These are phyloP conservation scores for Lachancea thermotolerans DNA, from an alignment of 805 yeast species.

Conservation along the genomic window DNA sequence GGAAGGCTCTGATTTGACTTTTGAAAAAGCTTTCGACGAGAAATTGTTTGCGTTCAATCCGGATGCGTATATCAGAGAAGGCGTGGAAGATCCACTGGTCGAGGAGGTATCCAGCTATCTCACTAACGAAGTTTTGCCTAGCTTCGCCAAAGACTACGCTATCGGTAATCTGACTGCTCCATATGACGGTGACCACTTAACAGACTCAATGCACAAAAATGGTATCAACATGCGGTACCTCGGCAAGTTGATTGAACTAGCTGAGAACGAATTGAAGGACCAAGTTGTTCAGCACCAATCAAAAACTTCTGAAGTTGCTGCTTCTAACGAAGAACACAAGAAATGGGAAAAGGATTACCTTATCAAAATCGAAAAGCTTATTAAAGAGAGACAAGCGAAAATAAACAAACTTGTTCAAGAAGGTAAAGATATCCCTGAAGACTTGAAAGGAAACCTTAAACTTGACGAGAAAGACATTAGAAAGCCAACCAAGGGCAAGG, in stretches of 20 bases:
- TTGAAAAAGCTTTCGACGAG: slow-evolving; percentile 35
- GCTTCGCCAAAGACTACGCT: slow-evolving; percentile 41
- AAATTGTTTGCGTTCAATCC: slow-evolving; percentile 62
- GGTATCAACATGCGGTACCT: slow-evolving; percentile 90
- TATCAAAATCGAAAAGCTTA: slow-evolving; percentile 26
- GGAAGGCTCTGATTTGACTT: slow-evolving; percentile 28
- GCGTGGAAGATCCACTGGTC: slow-evolving; percentile 41
- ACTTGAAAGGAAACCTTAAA: slow-evolving; percentile 29
- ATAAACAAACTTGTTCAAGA: slow-evolving; percentile 28
- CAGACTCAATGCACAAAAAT: slow-evolving; percentile 58
- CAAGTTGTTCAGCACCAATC: slow-evolving; percentile 20
- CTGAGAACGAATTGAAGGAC: slow-evolving; percentile 22
- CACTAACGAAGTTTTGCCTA: slow-evolving; percentile 52
- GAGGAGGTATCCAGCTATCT: slow-evolving; percentile 65
- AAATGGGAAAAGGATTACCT: slow-evolving; percentile 29
- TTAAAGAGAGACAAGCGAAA: slow-evolving; percentile 32
- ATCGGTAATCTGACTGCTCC: slow-evolving; percentile 51
- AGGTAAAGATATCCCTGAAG: slow-evolving; percentile 32
- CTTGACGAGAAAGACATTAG: slow-evolving; percentile 30
- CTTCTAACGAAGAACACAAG: slow-evolving; percentile 28
- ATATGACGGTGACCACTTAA: slow-evolving; percentile 72
- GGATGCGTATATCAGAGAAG: slow-evolving; percentile 55
- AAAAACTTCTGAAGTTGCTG: slow-evolving; percentile 22
- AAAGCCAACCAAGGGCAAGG: slow-evolving; percentile 31
- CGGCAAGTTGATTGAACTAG: slow-evolving; percentile 42